Evolutionary conservation across 2,329 filamentous ascomycete species (phyloP).

Genomic region (Exophiala sp.): DNA sequence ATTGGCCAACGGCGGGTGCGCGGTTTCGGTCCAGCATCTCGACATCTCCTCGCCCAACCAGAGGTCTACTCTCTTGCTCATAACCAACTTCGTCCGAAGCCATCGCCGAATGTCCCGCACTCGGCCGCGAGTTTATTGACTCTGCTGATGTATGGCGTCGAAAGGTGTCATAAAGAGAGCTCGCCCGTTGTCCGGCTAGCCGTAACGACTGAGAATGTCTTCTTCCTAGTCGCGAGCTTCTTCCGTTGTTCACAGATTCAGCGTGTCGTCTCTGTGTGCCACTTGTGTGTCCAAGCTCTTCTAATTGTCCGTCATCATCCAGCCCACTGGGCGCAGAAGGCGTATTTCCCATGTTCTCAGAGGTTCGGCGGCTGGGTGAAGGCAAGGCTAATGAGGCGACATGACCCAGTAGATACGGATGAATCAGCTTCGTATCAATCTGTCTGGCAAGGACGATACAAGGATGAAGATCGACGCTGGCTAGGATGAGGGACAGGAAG

Average conservation of each 20-base stretch:
- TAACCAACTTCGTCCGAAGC: conserved; percentile 32
- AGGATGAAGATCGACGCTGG: background rate
- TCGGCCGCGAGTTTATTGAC: conserved; percentile 11
- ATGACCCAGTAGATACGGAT: conserved; percentile 10
- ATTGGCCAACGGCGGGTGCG: conserved; percentile 24
- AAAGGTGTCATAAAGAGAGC: conserved; percentile 28
- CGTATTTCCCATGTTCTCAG: conserved; percentile 22
- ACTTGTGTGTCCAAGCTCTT: conserved; percentile 12
- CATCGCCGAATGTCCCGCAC: conserved; percentile 9
- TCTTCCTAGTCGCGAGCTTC: conserved; percentile 14
- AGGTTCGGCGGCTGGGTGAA: conserved; percentile 10
- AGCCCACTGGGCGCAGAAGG: conserved; percentile 11
- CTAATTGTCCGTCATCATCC: conserved; percentile 14
- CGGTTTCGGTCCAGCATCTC: conserved; percentile 29
- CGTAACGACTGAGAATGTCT: conserved; percentile 17
- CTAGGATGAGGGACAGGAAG: background rate
- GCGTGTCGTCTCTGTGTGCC: conserved; percentile 1
- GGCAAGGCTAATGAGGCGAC: conserved; percentile 10
- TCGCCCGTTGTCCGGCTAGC: conserved; percentile 19
- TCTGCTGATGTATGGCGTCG: conserved; percentile 27
- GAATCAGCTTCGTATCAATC: background rate
- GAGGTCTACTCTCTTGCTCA: conserved; percentile 36
- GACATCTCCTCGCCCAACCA: conserved; percentile 32
- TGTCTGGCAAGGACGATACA: background rate
- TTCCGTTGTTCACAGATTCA: conserved; percentile 5